Evolutionary conservation across 208 protist species (phyloP).

Genomic region (Angomonas ambiguus): DNA sequence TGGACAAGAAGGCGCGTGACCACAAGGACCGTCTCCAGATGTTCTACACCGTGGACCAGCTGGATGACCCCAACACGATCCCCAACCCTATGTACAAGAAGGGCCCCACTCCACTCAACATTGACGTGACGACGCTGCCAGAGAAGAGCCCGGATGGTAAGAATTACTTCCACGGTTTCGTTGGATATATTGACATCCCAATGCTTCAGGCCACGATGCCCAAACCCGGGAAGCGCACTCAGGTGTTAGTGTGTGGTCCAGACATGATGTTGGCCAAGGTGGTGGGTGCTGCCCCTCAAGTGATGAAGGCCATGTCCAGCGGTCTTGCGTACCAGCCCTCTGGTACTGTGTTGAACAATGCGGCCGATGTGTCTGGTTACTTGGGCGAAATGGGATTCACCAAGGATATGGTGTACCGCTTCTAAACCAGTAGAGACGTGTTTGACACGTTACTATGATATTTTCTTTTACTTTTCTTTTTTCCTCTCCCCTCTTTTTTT

Average conservation of each 20-base stretch:
- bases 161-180: constrained; percentile 72
- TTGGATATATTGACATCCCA: constrained; percentile 67
- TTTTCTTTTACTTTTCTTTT: constrained; percentile 7
- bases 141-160: constrained; percentile 32
- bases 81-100: constrained; percentile 40
- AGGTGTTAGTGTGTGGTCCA: constrained; percentile 86
- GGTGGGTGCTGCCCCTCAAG: constrained; percentile 42
- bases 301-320: constrained; percentile 68
- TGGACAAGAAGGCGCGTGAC: constrained; percentile 65
- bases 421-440: constrained; percentile 27
- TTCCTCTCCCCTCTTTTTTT: background rate
- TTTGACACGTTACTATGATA: constrained; percentile 8
- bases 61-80: constrained; percentile 48
- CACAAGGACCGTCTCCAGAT: constrained; percentile 77
- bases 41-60: constrained; percentile 81
- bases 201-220: constrained; percentile 80
- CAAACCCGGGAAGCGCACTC: constrained; percentile 50
- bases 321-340: constrained; percentile 75
- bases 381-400: constrained; percentile 67
- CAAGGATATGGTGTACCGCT: constrained; percentile 85
- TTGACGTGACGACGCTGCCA: constrained; percentile 37
- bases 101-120: constrained; percentile 16
- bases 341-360: constrained; percentile 71
- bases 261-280: constrained; percentile 82
- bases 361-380: constrained; percentile 66